A percentile compares a stretch with the other conserved stretches of the same genome.
These are phyloP conservation scores for Antarctomyces pellizariae DNA, from an alignment of 495 filamentous ascomycete genomes.

Conservation along the genomic window DNA sequence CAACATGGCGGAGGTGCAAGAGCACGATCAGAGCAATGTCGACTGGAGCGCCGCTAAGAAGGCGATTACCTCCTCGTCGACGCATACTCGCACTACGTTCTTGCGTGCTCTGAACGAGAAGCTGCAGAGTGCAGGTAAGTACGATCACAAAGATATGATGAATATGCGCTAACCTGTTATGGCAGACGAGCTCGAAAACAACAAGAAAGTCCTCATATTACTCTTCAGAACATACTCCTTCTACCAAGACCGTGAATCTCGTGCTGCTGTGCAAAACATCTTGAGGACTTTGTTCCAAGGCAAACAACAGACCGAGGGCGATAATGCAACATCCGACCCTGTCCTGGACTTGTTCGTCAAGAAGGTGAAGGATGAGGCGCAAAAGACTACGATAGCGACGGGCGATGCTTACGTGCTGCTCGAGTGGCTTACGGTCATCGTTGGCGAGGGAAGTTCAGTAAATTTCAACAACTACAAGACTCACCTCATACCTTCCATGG, in stretches of 20 bases:
- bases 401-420: slow-evolving; percentile 70
- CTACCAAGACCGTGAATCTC: slow-evolving; percentile 67
- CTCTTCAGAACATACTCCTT: slow-evolving; percentile 70
- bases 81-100: slow-evolving; percentile 18
- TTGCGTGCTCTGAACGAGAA: slow-evolving; percentile 23
- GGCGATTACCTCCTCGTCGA: slow-evolving; percentile 26
- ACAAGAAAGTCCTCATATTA: slow-evolving; percentile 16
- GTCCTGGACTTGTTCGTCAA: slow-evolving; percentile 35
- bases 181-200: too few relatives aligned
- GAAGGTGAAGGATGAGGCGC: slow-evolving; percentile 34
- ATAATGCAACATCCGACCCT: too few relatives aligned
- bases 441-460: too few relatives aligned
- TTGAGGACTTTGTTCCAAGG: slow-evolving; percentile 36
- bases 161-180: slow-evolving; percentile 3
- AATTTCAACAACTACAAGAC: too few relatives aligned
- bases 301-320: slow-evolving; percentile 23
- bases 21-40: slow-evolving; percentile 1
- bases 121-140: slow-evolving; percentile 20
- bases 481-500: slow-evolving; percentile 31
- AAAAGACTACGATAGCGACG: slow-evolving; percentile 50
- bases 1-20: not conserved
- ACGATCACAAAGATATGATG: not conserved
- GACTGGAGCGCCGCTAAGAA: slow-evolving; percentile 9
- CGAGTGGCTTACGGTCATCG: slow-evolving; percentile 52
- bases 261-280: slow-evolving; percentile 57